Conservation (phyloP, 306 rosid genomes). For the Pachyrhizus erosus region DNA sequence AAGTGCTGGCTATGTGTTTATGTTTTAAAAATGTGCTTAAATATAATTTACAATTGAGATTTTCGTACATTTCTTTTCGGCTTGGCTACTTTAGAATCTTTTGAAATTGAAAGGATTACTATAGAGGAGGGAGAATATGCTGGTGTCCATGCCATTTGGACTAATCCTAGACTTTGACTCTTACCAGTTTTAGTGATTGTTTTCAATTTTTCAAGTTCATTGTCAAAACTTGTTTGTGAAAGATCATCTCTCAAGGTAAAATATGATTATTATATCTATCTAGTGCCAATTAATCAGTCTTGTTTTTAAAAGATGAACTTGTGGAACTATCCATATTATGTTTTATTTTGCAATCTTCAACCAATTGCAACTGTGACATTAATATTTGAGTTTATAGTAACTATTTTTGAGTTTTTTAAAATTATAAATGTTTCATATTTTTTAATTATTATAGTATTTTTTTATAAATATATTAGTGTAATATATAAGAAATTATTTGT, state of each 20-base stretch:
- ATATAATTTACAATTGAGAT: neutral
- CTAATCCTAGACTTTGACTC: neutral
- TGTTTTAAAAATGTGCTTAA: neutral
- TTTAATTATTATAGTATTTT: no score
- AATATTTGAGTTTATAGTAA: no score
- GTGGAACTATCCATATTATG: neutral
- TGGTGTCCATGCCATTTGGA: slow-evolving; percentile 30
- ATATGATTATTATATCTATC: neutral
- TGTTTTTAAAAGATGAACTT: neutral
- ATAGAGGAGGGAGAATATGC: neutral
- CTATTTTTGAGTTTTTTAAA: no score
- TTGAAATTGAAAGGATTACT: neutral
- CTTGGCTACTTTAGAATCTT: neutral
- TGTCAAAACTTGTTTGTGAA: neutral
- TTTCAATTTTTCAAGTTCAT: neutral
- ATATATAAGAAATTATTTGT: no score
- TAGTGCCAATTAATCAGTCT: neutral
- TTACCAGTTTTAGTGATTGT: neutral
- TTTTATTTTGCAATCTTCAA: no score
- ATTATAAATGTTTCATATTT: no score
- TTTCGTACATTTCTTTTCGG: neutral
- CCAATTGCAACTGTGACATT: no score
- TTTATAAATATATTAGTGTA: no score
- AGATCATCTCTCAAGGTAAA: neutral
- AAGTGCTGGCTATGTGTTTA: neutral